A percentile compares a stretch with the other conserved stretches of the same genome.
Evolutionary conservation across 176 grass and related monocot species (phyloP).

Genomic region (Sorghum bicolor): Sorghum_bicolor_NCBIv3 NC_012879.2:58842501-58843000

Average conservation of each 20-base stretch:
- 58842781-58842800: neutral
- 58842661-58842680: neutral
- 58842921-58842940: neutral
- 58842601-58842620: neutral
- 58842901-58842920: neutral
- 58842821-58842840: no score
- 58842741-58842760: neutral
- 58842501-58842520: neutral
- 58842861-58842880: neutral
- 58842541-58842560: no score
- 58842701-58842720: neutral
- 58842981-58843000: neutral
- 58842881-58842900: neutral
- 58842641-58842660: neutral
- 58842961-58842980: neutral
- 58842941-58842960: neutral
- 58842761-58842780: neutral
- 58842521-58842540: neutral
- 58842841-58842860: neutral
- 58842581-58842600: neutral
- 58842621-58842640: neutral
- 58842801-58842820: neutral
- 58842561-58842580: neutral
- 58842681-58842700: neutral
- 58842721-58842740: neutral